Conservation (phyloP, 2,329 filamentous ascomycete species). For the Fusarium haematococcum region DNA sequence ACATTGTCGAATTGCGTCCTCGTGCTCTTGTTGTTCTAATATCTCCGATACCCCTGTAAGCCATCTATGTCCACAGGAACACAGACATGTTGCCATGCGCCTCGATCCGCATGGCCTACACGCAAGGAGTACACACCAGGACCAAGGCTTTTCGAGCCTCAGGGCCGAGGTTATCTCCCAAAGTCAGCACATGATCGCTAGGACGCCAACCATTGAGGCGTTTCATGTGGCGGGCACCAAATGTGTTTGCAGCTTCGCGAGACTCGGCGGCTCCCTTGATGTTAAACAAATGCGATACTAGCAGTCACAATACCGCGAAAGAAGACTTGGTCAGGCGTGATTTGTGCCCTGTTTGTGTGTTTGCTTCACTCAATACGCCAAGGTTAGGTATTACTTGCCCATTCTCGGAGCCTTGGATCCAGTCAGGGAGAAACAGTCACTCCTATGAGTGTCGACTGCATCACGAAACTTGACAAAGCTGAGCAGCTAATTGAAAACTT, state of each 20-base stretch:
- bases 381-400: neutral
- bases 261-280: neutral
- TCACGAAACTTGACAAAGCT: neutral
- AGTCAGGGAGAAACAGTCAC: neutral
- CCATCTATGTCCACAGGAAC: conserved; percentile 3
- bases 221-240: neutral
- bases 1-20: neutral
- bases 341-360: neutral
- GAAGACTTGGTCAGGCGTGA: neutral
- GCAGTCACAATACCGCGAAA: neutral
- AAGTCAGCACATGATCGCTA: neutral
- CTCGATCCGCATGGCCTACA: neutral
- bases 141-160: neutral
- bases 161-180: neutral
- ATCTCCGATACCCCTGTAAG: conserved; percentile 14
- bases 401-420: neutral
- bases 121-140: neutral
- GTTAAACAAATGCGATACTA: neutral
- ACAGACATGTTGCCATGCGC: neutral
- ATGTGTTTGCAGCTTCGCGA: neutral
- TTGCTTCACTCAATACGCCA: neutral
- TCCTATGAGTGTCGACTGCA: neutral
- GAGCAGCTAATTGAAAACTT: neutral
- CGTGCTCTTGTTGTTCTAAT: neutral
- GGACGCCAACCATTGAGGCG: neutral